phyloP scores from a whole-genome alignment of 1,284 basidiomycete species.

The Papiliotrema nemorosa region DNA sequence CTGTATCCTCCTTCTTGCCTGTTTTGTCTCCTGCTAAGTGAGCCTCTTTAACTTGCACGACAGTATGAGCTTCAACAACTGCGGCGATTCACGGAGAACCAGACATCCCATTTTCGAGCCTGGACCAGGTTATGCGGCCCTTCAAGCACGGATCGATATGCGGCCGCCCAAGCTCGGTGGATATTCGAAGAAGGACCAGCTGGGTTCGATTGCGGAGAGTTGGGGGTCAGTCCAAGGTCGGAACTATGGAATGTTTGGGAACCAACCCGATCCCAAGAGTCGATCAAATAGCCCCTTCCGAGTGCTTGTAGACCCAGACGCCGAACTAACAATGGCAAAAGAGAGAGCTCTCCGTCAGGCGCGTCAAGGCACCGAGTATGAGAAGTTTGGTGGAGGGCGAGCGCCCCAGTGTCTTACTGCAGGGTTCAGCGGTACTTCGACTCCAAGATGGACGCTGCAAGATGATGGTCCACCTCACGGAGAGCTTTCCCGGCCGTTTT shows the following conservation, averaged over 20 bases:
- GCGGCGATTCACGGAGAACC: no score
- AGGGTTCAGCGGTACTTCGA: no score
- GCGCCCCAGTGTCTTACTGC: no score
- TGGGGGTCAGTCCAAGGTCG: conserved; percentile 23
- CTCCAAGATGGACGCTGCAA: no score
- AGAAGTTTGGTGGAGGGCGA: not conserved
- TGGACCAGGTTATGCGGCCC: conserved; percentile 4
- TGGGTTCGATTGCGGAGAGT: conserved; percentile 34
- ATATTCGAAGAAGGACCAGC: conserved; percentile 30
- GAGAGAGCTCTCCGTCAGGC: not conserved
- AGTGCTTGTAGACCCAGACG: not conserved
- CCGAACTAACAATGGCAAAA: not conserved
- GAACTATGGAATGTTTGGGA: conserved; percentile 27
- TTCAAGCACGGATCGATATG: conserved; percentile 15
- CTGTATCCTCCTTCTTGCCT: no score
- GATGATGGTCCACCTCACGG: no score
- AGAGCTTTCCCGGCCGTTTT: no score
- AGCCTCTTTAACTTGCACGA: no score
- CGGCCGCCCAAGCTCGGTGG: conserved; percentile 30
- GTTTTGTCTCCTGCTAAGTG: no score
- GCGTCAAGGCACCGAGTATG: not conserved
- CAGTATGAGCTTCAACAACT: no score
- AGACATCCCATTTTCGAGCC: conserved; percentile 10
- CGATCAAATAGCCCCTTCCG: conserved; percentile 21
- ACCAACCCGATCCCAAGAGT: conserved; percentile 26